Evolutionary conservation across 805 yeast genomes (phyloP).

Genomic region (Yarrowia sp.): DNA sequence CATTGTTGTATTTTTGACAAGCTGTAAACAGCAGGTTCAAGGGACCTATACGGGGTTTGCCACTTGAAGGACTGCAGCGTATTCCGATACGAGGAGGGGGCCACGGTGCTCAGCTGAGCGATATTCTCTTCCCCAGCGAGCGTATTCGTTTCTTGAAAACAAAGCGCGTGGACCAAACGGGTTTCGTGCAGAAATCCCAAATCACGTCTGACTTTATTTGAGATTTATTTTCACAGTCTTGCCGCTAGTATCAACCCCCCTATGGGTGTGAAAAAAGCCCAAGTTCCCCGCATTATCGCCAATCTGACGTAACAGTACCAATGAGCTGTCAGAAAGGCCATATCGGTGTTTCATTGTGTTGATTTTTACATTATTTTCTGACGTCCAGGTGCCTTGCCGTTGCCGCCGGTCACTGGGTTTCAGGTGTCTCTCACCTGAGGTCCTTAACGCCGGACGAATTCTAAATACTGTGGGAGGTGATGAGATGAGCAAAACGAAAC

Average conservation of each 20-base stretch:
- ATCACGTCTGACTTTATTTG: neutral
- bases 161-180: neutral
- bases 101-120: neutral
- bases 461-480: neutral
- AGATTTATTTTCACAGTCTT: neutral
- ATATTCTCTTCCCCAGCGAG: neutral
- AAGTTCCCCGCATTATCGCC: neutral
- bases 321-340: neutral
- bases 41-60: slow-evolving; percentile 11
- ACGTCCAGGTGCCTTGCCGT: slow-evolving; percentile 12
- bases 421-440: slow-evolving; percentile 8
- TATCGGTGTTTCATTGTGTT: neutral
- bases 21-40: neutral
- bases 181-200: neutral
- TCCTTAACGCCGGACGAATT: neutral
- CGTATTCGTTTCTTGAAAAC: neutral
- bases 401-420: neutral
- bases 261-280: neutral
- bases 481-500: neutral
- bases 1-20: neutral
- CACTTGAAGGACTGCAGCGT: neutral
- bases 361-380: neutral
- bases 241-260: neutral
- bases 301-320: neutral
- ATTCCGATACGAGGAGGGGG: neutral